These are phyloP conservation scores for Suillus subaureus DNA, from an alignment of 768 basidiomycete species.

Conservation along the genomic window DNA sequence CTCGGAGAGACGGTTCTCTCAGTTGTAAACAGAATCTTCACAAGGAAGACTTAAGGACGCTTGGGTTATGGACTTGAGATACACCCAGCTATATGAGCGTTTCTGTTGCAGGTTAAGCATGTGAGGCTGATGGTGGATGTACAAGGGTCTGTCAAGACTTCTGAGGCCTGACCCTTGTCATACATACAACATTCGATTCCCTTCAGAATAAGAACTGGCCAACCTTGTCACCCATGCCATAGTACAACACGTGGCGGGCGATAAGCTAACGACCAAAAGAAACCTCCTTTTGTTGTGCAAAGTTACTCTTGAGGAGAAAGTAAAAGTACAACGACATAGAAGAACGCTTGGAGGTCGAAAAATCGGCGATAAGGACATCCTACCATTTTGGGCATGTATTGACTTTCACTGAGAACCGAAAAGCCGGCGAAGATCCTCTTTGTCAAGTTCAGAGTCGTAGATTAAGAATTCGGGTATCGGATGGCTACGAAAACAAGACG, in stretches of 20 bases:
- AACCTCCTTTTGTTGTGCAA: neutral
- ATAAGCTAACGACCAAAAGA: constrained; percentile 20
- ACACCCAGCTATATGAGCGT: constrained; percentile 21
- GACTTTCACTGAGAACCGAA: neutral
- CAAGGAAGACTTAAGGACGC: constrained; percentile 4
- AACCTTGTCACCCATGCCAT: neutral
- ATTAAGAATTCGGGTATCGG: neutral
- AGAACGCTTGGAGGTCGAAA: neutral
- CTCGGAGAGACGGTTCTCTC: neutral
- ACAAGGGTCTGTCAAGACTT: neutral
- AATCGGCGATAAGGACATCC: neutral
- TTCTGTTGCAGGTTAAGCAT: neutral
- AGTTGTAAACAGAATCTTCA: neutral
- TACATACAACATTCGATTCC: constrained; percentile 3
- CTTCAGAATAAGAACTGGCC: neutral
- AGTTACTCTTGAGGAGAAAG: neutral
- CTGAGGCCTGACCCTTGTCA: constrained; percentile 20
- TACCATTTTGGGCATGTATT: neutral
- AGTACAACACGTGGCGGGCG: constrained; percentile 2
- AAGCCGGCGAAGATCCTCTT: neutral
- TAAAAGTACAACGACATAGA: constrained; percentile 7
- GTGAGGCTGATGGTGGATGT: neutral
- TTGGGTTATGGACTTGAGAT: neutral
- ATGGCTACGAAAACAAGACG: neutral
- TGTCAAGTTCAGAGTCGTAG: neutral